Percentiles rank a stretch among this genome's conserved stretches.
These are phyloP conservation scores for Podospora comata DNA, from an alignment of 495 filamentous ascomycete genomes.

Conservation along the genomic window DNA sequence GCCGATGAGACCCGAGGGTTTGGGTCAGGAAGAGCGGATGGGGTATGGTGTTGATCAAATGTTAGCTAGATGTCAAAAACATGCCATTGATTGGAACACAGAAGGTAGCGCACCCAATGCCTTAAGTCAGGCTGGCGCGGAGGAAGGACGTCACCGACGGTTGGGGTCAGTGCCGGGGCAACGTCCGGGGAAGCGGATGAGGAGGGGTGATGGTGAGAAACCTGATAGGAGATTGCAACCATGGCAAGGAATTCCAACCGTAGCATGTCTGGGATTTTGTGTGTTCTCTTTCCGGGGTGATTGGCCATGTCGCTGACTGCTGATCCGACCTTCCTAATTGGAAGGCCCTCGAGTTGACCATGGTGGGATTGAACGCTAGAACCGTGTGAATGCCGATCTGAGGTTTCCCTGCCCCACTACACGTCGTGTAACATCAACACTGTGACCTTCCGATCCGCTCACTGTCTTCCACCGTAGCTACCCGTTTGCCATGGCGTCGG, in stretches of 20 bases:
- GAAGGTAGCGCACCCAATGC: background rate
- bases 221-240: background rate
- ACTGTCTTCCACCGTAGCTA: background rate
- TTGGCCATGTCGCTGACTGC: background rate
- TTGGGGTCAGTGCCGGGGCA: conserved; percentile 4
- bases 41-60: background rate
- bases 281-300: background rate
- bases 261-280: background rate
- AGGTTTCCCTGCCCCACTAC: background rate
- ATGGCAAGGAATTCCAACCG: background rate
- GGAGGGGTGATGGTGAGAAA: background rate
- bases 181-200: conserved; percentile 16
- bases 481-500: background rate
- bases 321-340: background rate
- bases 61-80: background rate
- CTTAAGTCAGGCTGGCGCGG: conserved; percentile 8
- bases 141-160: background rate
- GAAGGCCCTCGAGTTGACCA: background rate
- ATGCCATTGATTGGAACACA: background rate
- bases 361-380: background rate
- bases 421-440: background rate
- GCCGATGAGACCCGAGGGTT: background rate
- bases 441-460: background rate
- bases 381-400: background rate
- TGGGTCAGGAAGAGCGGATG: background rate